Percentiles rank a stretch among this genome's conserved stretches.
phyloP scores from a whole-genome alignment of 768 basidiomycete genomes.

The Leccinum broughii region DNA sequence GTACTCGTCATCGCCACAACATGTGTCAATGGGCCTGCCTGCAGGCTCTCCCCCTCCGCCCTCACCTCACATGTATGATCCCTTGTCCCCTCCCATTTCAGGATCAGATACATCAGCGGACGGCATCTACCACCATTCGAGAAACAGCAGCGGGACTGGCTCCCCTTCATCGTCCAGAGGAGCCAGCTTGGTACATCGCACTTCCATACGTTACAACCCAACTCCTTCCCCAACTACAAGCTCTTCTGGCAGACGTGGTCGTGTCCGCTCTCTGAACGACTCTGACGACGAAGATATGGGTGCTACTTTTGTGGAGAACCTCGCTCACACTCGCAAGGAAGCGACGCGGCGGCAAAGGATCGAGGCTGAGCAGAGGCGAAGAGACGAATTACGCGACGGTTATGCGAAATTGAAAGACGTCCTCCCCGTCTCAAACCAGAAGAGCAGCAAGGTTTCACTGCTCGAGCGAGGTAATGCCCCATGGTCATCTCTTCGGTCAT shows the following conservation, averaged over 20 bases:
- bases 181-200: conserved; percentile 74
- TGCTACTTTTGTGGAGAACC: conserved; percentile 62
- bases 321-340: conserved; percentile 80
- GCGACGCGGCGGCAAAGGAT: conserved; percentile 82
- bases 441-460: conserved; percentile 87
- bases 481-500: conserved; percentile 4
- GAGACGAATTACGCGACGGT: conserved; percentile 88
- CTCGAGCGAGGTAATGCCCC: conserved; percentile 76
- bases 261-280: conserved; percentile 68
- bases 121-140: conserved; percentile 73
- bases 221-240: conserved; percentile 77
- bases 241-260: conserved; percentile 66
- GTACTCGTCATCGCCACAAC: conserved; percentile 62
- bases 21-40: conserved; percentile 64
- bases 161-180: conserved; percentile 79
- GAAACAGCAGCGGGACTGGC: conserved; percentile 71
- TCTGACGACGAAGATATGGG: conserved; percentile 80
- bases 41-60: conserved; percentile 71
- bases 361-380: conserved; percentile 85
- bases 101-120: conserved; percentile 88
- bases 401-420: conserved; percentile 88
- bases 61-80: conserved; percentile 80
- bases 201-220: conserved; percentile 70
- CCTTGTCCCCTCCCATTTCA: conserved; percentile 82
- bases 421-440: conserved; percentile 84